Evolutionary conservation across 768 basidiomycete genomes (phyloP).

Genomic region (Lepiota subincarnata): DNA sequence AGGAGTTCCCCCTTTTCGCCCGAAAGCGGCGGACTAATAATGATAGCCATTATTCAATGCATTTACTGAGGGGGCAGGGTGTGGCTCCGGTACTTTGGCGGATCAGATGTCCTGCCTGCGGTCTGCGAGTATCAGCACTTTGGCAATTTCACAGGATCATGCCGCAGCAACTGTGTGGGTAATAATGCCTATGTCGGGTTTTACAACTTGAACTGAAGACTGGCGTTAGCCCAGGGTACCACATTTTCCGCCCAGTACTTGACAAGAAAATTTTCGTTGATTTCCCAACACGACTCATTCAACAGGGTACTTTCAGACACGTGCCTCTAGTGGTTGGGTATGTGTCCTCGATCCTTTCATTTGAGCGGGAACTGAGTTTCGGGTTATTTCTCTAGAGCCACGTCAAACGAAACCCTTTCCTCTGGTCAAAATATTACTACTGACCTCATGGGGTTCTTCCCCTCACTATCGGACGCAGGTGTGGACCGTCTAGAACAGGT

Average conservation of each 20-base stretch:
- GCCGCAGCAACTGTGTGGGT: slow-evolving; percentile 40
- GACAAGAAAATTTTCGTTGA: slow-evolving; percentile 50
- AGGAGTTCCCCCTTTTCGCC: slow-evolving; percentile 3
- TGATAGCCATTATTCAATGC: slow-evolving; percentile 49
- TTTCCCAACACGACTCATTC: slow-evolving; percentile 44
- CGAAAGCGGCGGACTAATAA: not conserved
- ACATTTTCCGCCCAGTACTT: slow-evolving; percentile 48
- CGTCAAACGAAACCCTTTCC: slow-evolving; percentile 56
- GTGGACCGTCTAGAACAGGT: slow-evolving; percentile 33
- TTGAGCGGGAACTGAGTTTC: not conserved
- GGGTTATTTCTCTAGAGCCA: slow-evolving; percentile 30
- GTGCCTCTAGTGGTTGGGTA: slow-evolving; percentile 61
- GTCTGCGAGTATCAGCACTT: slow-evolving; percentile 43
- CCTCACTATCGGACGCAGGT: slow-evolving; percentile 36
- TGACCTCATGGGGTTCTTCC: slow-evolving; percentile 40
- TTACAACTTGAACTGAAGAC: not conserved
- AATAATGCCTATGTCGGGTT: not conserved
- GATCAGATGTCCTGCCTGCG: slow-evolving; percentile 45
- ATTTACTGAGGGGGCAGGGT: slow-evolving; percentile 47
- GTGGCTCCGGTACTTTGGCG: slow-evolving; percentile 31
- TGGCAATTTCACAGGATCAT: slow-evolving; percentile 53
- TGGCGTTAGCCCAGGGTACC: slow-evolving; percentile 39
- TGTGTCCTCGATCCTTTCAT: slow-evolving; percentile 3
- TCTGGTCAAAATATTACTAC: slow-evolving; percentile 33
- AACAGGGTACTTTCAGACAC: slow-evolving; percentile 39